A percentile compares a stretch with the other conserved stretches of the same genome.
Evolutionary conservation across 805 yeast species (phyloP).

Genomic region (Candida ficus): DNA sequence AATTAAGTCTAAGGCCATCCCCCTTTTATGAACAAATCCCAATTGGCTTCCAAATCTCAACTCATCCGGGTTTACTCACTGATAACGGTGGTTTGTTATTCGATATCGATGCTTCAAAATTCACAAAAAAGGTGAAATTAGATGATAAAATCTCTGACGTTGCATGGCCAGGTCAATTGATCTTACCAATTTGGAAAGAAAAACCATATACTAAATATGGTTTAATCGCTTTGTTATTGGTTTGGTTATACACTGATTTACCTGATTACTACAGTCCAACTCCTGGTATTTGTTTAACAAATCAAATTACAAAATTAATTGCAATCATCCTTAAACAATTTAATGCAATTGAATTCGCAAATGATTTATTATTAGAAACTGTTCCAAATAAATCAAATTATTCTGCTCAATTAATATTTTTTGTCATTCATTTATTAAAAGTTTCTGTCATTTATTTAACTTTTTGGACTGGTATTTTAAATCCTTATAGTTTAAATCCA

Average conservation of each 20-base stretch:
- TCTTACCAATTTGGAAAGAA: conserved; percentile 68
- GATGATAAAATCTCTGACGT: conserved; percentile 51
- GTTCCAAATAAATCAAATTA: conserved; percentile 32
- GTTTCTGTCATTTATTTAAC: conserved; percentile 47
- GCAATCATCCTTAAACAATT: conserved; percentile 29
- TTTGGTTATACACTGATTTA: conserved; percentile 90
- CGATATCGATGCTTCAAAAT: conserved; percentile 49
- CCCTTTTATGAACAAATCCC: conserved; percentile 67
- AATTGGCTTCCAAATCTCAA: conserved; percentile 53
- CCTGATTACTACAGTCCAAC: conserved; percentile 90
- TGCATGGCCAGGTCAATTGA: conserved; percentile 87
- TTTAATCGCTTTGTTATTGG: conserved; percentile 33
- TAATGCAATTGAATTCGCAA: conserved; percentile 40
- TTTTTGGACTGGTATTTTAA: conserved; percentile 66
- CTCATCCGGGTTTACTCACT: conserved; percentile 77
- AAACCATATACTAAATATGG: conserved; percentile 38
- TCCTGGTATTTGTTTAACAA: conserved; percentile 81
- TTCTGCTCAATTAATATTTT: conserved; percentile 61
- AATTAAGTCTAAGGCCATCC: conserved; percentile 75
- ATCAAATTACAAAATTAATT: conserved; percentile 38
- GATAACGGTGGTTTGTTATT: conserved; percentile 77
- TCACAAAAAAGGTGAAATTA: conserved; percentile 40
- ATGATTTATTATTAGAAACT: conserved; percentile 45
- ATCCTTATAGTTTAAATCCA: conserved; percentile 60
- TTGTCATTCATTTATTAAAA: conserved; percentile 67